phyloP scores from a whole-genome alignment of 2,329 filamentous ascomycete species.

The Berkeleyomyces rouxiae region DNA sequence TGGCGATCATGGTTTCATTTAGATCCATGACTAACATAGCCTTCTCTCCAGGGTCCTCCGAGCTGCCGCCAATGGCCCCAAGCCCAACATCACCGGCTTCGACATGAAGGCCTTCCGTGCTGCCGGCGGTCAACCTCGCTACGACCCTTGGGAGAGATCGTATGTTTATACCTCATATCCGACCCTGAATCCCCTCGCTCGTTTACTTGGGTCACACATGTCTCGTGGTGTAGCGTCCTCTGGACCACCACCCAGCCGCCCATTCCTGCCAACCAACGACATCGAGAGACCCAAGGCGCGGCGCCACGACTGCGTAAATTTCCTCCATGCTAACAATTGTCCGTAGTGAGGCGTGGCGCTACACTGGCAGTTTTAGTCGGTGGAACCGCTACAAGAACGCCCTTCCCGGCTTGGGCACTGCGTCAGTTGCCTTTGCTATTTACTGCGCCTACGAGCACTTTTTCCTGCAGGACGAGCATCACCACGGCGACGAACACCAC shows the following conservation, averaged over 20 bases:
- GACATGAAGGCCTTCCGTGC: slow-evolving; percentile 65
- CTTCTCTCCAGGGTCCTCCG: slow-evolving; percentile 27
- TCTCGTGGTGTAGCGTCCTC: neutral
- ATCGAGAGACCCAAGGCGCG: neutral
- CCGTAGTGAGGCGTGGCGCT: slow-evolving; percentile 82
- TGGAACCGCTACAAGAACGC: slow-evolving; percentile 74
- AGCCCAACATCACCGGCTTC: slow-evolving; percentile 81
- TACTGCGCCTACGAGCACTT: slow-evolving; percentile 86
- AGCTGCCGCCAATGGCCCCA: slow-evolving; percentile 33
- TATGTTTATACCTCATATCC: slow-evolving; percentile 25
- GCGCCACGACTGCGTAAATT: too few relatives aligned
- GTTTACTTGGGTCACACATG: neutral
- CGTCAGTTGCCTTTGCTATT: slow-evolving; percentile 72
- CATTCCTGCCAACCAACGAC: neutral
- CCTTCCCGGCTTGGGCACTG: slow-evolving; percentile 86
- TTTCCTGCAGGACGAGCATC: slow-evolving; percentile 60
- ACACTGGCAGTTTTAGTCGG: slow-evolving; percentile 72
- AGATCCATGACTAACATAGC: neutral
- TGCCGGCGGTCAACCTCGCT: slow-evolving; percentile 44
- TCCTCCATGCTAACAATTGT: neutral
- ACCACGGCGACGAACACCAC: slow-evolving; percentile 34
- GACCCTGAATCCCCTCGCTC: neutral
- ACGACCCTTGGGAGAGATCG: slow-evolving; percentile 52
- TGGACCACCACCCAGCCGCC: neutral
- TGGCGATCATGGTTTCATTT: neutral